Conservation (phyloP, 768 basidiomycete genomes). For the Termitomyces sp. region DNA sequence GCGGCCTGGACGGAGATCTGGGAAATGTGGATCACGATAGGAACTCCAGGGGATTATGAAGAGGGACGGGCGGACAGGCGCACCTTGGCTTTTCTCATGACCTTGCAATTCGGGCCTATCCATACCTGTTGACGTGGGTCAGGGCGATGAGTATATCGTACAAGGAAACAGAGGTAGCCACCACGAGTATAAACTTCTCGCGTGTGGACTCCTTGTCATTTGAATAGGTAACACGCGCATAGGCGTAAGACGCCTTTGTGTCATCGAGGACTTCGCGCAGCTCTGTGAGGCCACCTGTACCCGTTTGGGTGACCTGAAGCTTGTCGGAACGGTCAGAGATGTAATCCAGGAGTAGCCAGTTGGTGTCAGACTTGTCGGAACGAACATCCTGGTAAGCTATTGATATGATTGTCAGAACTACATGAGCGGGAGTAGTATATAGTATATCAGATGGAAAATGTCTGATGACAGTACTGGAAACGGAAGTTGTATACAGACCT, state of each 20-base stretch:
- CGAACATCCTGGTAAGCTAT: conserved; percentile 88
- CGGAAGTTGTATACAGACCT: conserved; percentile 39
- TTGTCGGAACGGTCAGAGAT: conserved; percentile 82
- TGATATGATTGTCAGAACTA: conserved; percentile 11
- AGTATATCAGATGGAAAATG: conserved; percentile 7
- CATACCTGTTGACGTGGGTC: conserved; percentile 43
- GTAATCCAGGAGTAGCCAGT: conserved; percentile 91
- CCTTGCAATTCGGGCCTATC: conserved; percentile 80
- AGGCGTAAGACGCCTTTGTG: conserved; percentile 77
- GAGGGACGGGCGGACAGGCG: conserved; percentile 18
- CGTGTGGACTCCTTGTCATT: conserved; percentile 85
- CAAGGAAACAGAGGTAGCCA: conserved; percentile 27
- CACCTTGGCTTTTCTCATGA: conserved; percentile 92
- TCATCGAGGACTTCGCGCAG: conserved; percentile 70
- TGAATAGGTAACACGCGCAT: conserved; percentile 78
- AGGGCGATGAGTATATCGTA: conserved; percentile 15
- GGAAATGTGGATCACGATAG: conserved; percentile 24
- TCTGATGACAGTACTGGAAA: not conserved
- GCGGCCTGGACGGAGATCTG: conserved; percentile 91
- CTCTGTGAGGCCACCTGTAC: conserved; percentile 76
- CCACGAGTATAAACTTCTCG: conserved; percentile 85
- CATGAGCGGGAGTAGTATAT: conserved; percentile 2
- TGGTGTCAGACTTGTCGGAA: conserved; percentile 79
- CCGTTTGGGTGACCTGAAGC: conserved; percentile 73
- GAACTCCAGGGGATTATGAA: conserved; percentile 11